These are phyloP conservation scores for Neonectria ditissima DNA, from an alignment of 2,329 filamentous ascomycete genomes.

Conservation along the genomic window DNA sequence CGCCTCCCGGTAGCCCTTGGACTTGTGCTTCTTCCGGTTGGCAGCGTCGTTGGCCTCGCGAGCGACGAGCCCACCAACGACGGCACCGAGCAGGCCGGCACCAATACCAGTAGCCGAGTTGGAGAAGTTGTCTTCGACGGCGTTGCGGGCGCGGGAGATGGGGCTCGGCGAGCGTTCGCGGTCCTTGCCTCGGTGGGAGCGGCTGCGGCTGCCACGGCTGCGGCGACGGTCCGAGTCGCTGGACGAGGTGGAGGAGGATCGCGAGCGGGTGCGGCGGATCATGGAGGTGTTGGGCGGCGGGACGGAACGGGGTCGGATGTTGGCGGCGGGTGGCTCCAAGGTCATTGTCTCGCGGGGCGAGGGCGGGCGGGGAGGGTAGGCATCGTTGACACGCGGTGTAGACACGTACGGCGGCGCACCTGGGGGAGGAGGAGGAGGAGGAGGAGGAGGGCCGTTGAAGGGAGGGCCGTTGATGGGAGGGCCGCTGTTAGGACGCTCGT, in stretches of 20 bases:
- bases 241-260: slow-evolving; percentile 34
- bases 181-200: slow-evolving; percentile 41
- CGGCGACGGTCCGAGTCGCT: slow-evolving; percentile 34
- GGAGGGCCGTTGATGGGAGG: slow-evolving; percentile 33
- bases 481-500: slow-evolving; percentile 11
- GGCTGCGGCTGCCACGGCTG: slow-evolving; percentile 36
- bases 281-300: slow-evolving; percentile 47
- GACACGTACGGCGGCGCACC: slow-evolving; percentile 37
- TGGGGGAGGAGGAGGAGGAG: slow-evolving; percentile 25
- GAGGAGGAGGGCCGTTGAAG: slow-evolving; percentile 31
- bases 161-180: slow-evolving; percentile 48
- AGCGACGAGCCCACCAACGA: slow-evolving; percentile 66
- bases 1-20: slow-evolving; percentile 42
- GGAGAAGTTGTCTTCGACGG: slow-evolving; percentile 61
- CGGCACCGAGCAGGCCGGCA: slow-evolving; percentile 64
- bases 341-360: slow-evolving; percentile 46
- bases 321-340: slow-evolving; percentile 43
- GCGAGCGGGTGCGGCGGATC: slow-evolving; percentile 43
- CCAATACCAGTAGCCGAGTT: slow-evolving; percentile 62
- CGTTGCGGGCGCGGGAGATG: slow-evolving; percentile 54
- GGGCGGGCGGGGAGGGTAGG: slow-evolving; percentile 30
- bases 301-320: slow-evolving; percentile 50
- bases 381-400: slow-evolving; percentile 43
- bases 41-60: slow-evolving; percentile 60
- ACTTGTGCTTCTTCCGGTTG: slow-evolving; percentile 46